These are phyloP conservation scores for Torulaspora franciscae DNA, from an alignment of 805 yeast species.

Conservation along the genomic window DNA sequence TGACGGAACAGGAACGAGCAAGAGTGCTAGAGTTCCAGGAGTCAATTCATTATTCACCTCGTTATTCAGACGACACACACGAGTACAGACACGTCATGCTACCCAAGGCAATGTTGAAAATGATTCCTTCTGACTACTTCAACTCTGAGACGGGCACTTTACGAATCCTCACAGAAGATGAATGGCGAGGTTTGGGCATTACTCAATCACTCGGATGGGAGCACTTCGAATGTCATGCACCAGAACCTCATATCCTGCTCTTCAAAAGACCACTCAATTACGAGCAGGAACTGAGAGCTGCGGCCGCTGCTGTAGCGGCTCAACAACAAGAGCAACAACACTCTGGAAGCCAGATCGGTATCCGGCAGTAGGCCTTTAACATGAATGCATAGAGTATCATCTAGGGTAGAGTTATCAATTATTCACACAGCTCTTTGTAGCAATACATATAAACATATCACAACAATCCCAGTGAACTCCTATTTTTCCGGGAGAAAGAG, in stretches of 20 bases:
- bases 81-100: constrained; percentile 97
- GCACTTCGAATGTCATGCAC: constrained; percentile 96
- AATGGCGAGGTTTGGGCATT: constrained; percentile 97
- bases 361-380: constrained; percentile 2
- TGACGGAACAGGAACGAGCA: constrained; percentile 78
- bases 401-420: neutral
- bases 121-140: constrained; percentile 90
- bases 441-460: neutral
- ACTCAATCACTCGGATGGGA: constrained; percentile 98
- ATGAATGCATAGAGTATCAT: neutral
- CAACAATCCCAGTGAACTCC: neutral
- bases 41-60: constrained; percentile 86
- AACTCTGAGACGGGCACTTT: constrained; percentile 90
- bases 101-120: constrained; percentile 92
- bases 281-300: constrained; percentile 39
- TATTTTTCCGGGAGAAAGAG: neutral
- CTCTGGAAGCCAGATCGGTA: constrained; percentile 10
- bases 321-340: constrained; percentile 25
- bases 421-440: neutral
- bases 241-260: constrained; percentile 93
- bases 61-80: constrained; percentile 82
- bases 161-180: constrained; percentile 86
- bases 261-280: constrained; percentile 69
- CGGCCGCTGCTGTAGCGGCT: constrained; percentile 28
- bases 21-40: constrained; percentile 89